Conservation (phyloP, 805 yeast species). For the Wickerhamiella domercqiae region DNA sequence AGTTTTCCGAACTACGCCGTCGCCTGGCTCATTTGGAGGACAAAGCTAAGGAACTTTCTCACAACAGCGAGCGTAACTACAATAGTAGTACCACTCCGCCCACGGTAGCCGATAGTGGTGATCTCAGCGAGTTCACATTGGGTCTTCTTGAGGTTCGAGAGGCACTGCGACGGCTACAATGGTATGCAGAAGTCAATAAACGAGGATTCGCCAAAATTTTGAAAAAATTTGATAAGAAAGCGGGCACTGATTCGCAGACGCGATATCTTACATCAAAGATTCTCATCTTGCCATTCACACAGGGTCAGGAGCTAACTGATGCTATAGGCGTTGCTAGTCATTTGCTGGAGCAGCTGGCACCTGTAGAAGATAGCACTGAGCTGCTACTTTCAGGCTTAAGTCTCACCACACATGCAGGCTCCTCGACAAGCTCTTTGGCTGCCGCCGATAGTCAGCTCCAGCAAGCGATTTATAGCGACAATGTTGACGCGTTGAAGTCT, state of each 20-base stretch:
- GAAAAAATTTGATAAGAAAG: conserved; percentile 78
- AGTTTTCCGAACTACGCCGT: conserved; percentile 58
- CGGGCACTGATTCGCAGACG: conserved; percentile 42
- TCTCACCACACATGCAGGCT: background rate
- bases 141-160: conserved; percentile 64
- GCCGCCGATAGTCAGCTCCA: conserved; percentile 2
- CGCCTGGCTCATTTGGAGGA: conserved; percentile 35
- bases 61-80: background rate
- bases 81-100: conserved; percentile 4
- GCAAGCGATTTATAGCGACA: conserved; percentile 28
- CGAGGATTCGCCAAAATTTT: conserved; percentile 79
- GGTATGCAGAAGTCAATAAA: conserved; percentile 88
- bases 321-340: conserved; percentile 29
- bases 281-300: conserved; percentile 61
- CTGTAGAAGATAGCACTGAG: conserved; percentile 9
- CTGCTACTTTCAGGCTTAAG: conserved; percentile 7
- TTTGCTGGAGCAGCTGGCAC: conserved; percentile 19
- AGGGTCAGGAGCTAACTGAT: conserved; percentile 43
- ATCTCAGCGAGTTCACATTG: conserved; percentile 46
- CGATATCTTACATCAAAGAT: conserved; percentile 52
- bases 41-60: conserved; percentile 2
- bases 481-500: conserved; percentile 25
- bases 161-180: conserved; percentile 66
- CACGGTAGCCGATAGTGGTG: conserved; percentile 31
- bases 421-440: conserved; percentile 4